These are phyloP conservation scores for Candida chauliodis DNA, from an alignment of 805 yeast species.

Conservation along the genomic window DNA sequence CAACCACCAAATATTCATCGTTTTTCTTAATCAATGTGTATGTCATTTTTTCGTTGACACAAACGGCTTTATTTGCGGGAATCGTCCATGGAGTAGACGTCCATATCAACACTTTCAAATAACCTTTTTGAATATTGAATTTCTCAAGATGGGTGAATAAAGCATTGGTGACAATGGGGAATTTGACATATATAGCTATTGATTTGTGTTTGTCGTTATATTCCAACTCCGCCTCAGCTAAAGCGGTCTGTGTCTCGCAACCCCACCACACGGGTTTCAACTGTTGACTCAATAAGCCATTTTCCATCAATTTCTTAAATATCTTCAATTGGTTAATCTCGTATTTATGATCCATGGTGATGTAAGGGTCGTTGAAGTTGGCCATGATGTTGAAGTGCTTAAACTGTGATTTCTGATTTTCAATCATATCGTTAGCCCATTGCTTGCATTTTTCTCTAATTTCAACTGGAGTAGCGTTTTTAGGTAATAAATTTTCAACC, in stretches of 20 bases:
- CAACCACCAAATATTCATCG: slow-evolving; percentile 53
- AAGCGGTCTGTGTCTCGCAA: slow-evolving; percentile 85
- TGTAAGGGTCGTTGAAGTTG: slow-evolving; percentile 70
- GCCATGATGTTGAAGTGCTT: slow-evolving; percentile 75
- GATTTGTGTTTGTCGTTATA: slow-evolving; percentile 72
- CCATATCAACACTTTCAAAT: slow-evolving; percentile 64
- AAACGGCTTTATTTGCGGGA: slow-evolving; percentile 80
- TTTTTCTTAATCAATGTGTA: slow-evolving; percentile 48
- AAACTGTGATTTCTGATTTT: slow-evolving; percentile 61
- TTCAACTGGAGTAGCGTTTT: slow-evolving; percentile 40
- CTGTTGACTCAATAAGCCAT: slow-evolving; percentile 74
- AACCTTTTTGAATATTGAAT: neutral
- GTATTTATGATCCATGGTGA: slow-evolving; percentile 67
- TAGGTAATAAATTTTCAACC: slow-evolving; percentile 39
- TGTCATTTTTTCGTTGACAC: slow-evolving; percentile 54
- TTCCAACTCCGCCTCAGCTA: slow-evolving; percentile 95
- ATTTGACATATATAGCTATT: slow-evolving; percentile 64
- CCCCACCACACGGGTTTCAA: slow-evolving; percentile 98
- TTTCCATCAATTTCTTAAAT: slow-evolving; percentile 61
- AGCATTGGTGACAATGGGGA: slow-evolving; percentile 38
- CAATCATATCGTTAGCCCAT: slow-evolving; percentile 68
- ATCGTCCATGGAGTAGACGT: slow-evolving; percentile 99
- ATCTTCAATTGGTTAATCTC: slow-evolving; percentile 73
- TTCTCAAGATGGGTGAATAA: slow-evolving; percentile 2
- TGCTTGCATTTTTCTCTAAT: slow-evolving; percentile 62